phyloP scores from a whole-genome alignment of 345 rosid species.

The Psidium guajava region DNA sequence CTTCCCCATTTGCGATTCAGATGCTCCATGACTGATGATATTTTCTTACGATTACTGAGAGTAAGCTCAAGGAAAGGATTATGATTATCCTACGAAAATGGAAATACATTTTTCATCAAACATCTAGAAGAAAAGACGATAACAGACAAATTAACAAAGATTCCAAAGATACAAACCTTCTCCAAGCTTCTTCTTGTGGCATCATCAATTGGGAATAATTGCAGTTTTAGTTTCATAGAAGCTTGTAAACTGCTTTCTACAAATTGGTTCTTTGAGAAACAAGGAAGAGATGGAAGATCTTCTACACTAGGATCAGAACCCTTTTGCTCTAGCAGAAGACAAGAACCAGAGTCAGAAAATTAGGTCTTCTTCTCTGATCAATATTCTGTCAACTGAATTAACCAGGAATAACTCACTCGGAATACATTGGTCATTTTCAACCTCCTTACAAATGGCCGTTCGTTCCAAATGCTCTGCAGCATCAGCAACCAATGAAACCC shows the following conservation, averaged over 20 bases:
- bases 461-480: conserved; percentile 99
- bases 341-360: background rate
- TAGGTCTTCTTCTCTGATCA: background rate
- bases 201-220: conserved; percentile 93
- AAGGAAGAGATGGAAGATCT: conserved; percentile 23
- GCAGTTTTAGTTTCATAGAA: conserved; percentile 78
- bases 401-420: background rate
- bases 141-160: background rate
- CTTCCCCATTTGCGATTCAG: conserved; percentile 92
- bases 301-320: conserved; percentile 29
- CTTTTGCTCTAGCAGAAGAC: conserved; percentile 16
- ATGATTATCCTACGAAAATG: conserved; percentile 69
- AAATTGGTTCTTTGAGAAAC: conserved; percentile 35
- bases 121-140: background rate
- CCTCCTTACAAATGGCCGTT: conserved; percentile 38
- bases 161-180: conserved; percentile 43
- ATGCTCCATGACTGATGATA: conserved; percentile 93
- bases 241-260: conserved; percentile 34
- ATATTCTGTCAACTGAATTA: background rate
- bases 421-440: conserved; percentile 33
- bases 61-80: conserved; percentile 98
- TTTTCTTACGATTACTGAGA: conserved; percentile 84
- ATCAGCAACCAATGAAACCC: conserved; percentile 98
- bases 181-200: conserved; percentile 76
- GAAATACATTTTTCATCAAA: conserved; percentile 2